phyloP scores from a whole-genome alignment of 2,329 filamentous ascomycete genomes.

The Trichoderma endophyticum region DNA sequence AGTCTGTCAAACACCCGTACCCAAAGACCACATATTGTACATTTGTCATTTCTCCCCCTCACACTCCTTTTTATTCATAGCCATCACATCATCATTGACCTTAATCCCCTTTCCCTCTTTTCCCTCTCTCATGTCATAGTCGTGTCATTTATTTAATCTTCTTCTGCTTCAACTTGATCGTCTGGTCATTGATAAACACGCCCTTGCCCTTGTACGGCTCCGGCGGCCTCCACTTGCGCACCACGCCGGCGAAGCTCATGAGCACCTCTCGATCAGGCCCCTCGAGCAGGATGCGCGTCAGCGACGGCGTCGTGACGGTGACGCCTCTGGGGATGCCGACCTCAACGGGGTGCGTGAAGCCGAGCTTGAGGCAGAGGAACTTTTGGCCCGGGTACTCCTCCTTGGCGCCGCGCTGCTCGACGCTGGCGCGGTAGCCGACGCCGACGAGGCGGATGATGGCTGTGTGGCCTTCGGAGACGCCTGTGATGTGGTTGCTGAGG shows the following conservation, averaged over 20 bases:
- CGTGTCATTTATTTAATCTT: constrained; percentile 71
- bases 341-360: constrained; percentile 94
- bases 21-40: constrained; percentile 11
- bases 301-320: constrained; percentile 82
- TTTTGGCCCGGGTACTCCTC: constrained; percentile 78
- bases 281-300: constrained; percentile 87
- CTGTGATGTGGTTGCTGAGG: constrained; percentile 84
- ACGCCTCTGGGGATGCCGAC: constrained; percentile 79
- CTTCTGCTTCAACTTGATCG: constrained; percentile 97
- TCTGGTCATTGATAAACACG: constrained; percentile 96
- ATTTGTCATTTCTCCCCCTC: background rate
- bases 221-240: constrained; percentile 82
- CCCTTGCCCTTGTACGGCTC: constrained; percentile 99
- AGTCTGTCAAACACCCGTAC: constrained; percentile 28
- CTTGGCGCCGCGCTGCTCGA: constrained; percentile 73
- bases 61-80: background rate
- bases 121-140: background rate
- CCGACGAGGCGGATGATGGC: constrained; percentile 90
- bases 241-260: constrained; percentile 86
- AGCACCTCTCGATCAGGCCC: constrained; percentile 82
- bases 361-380: constrained; percentile 91
- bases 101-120: background rate
- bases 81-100: background rate
- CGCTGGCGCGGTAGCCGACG: constrained; percentile 87
- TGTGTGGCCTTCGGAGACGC: constrained; percentile 94